phyloP scores from a whole-genome alignment of 208 protist species.

The Crithidia expoeki region DNA sequence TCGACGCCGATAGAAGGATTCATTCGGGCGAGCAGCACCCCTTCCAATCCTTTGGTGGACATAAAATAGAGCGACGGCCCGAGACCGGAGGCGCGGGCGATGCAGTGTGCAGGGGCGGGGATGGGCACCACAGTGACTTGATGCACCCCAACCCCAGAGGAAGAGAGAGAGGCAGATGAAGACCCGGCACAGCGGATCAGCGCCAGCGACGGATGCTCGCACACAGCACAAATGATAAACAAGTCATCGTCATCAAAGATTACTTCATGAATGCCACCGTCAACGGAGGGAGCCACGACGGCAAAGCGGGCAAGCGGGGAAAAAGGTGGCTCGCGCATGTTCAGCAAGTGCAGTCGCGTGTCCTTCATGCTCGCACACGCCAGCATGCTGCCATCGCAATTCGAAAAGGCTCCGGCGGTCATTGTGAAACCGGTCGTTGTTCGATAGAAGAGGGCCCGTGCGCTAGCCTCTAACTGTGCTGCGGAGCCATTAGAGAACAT shows the following conservation, averaged over 20 bases:
- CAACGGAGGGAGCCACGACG: conserved; percentile 43
- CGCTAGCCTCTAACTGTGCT: conserved; percentile 10
- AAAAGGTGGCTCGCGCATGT: conserved; percentile 48
- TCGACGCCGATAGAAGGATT: conserved; percentile 68
- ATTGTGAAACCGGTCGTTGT: conserved; percentile 38
- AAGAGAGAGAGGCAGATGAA: background rate
- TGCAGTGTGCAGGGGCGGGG: conserved; percentile 56
- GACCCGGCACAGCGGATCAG: conserved; percentile 37
- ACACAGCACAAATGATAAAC: conserved; percentile 63
- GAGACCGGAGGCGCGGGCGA: conserved; percentile 52
- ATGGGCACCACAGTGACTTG: conserved; percentile 40
- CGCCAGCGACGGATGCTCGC: conserved; percentile 45
- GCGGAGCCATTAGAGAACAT: background rate
- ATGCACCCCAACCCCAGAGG: conserved; percentile 1
- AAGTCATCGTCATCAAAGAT: conserved; percentile 74
- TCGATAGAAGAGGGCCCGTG: conserved; percentile 73
- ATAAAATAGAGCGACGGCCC: conserved; percentile 73
- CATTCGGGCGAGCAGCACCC: conserved; percentile 66
- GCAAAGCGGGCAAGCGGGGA: conserved; percentile 11
- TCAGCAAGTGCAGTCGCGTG: conserved; percentile 63
- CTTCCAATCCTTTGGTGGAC: conserved; percentile 51
- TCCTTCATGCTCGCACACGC: conserved; percentile 55
- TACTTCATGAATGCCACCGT: conserved; percentile 60
- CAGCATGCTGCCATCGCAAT: conserved; percentile 55
- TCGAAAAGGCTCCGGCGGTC: conserved; percentile 61